A percentile compares a stretch with the other conserved stretches of the same genome.
phyloP scores from a whole-genome alignment of 2,329 filamentous ascomycete genomes.

The Lasiodiplodia sp. region DNA sequence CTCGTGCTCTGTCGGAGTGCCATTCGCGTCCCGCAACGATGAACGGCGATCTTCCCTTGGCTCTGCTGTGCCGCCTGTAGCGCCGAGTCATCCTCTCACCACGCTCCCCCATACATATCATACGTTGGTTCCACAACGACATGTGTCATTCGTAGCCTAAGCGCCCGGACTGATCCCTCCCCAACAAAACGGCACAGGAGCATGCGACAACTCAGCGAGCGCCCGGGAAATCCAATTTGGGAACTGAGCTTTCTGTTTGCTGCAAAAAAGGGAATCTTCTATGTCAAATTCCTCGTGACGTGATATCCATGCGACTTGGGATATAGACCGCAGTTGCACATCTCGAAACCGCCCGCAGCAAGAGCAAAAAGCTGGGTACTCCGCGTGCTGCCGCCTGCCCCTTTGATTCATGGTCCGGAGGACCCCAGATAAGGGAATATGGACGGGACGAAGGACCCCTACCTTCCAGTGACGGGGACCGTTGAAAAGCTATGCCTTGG shows the following conservation, averaged over 20 bases:
- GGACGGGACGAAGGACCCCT: neutral
- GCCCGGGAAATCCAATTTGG: neutral
- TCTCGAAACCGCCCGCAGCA: neutral
- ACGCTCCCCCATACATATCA: neutral
- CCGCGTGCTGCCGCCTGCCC: neutral
- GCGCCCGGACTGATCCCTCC: neutral
- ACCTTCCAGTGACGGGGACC: neutral
- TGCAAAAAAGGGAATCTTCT: neutral
- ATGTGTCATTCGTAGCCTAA: slow-evolving; percentile 21
- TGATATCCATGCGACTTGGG: neutral
- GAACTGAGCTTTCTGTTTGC: neutral
- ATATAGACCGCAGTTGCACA: neutral
- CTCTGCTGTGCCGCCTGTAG: neutral
- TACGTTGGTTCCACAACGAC: slow-evolving; percentile 14
- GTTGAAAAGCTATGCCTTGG: neutral
- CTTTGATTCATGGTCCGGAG: neutral
- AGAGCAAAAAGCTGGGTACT: neutral
- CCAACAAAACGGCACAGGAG: slow-evolving; percentile 1
- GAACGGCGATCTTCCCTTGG: neutral
- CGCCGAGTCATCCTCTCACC: slow-evolving; percentile 4
- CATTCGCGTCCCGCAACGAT: neutral
- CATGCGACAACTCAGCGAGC: neutral
- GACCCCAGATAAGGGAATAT: neutral
- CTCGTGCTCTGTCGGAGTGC: neutral
- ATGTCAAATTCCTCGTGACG: neutral